Percentiles rank a stretch among this genome's conserved stretches.
phyloP scores from a whole-genome alignment of 768 basidiomycete species.

The Dentipellis sp. region DNA sequence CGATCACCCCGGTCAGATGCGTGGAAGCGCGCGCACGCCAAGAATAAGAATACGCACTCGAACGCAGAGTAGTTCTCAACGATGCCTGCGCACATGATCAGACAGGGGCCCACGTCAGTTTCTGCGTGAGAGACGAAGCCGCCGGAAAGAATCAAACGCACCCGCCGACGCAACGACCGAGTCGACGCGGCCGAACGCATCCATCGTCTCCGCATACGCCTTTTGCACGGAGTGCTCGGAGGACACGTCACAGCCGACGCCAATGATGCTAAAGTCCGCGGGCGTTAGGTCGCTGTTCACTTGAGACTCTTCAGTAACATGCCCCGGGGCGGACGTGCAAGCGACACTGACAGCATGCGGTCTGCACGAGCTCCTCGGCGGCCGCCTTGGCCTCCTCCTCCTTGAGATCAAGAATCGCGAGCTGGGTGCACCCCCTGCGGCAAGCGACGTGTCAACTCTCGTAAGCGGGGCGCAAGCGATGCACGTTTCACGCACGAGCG shows the following conservation, averaged over 20 bases:
- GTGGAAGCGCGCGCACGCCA: background rate
- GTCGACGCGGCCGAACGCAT: slow-evolving; percentile 67
- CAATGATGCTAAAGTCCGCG: slow-evolving; percentile 57
- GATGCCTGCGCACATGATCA: slow-evolving; percentile 41
- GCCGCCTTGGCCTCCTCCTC: slow-evolving; percentile 56
- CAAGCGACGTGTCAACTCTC: background rate
- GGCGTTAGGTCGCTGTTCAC: slow-evolving; percentile 44
- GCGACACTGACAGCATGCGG: slow-evolving; percentile 36
- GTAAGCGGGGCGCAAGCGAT: background rate
- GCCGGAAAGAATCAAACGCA: slow-evolving; percentile 22
- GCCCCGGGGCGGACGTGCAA: slow-evolving; percentile 5
- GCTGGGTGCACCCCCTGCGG: slow-evolving; percentile 63
- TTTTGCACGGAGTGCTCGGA: slow-evolving; percentile 71
- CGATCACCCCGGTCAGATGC: background rate
- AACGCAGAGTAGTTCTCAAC: slow-evolving; percentile 84
- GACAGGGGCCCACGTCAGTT: background rate
- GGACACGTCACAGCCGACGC: slow-evolving; percentile 82
- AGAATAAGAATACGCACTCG: slow-evolving; percentile 40
- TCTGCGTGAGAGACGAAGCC: background rate
- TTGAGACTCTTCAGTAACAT: slow-evolving; percentile 28
- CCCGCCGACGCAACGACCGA: slow-evolving; percentile 87
- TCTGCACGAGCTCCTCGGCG: slow-evolving; percentile 55
- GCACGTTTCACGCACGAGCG: slow-evolving; percentile 52
- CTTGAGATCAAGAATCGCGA: slow-evolving; percentile 80
- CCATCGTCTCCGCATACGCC: slow-evolving; percentile 54